These are phyloP conservation scores for Apiotrichum montevideense DNA, from an alignment of 1,284 basidiomycete species.

Conservation along the genomic window DNA sequence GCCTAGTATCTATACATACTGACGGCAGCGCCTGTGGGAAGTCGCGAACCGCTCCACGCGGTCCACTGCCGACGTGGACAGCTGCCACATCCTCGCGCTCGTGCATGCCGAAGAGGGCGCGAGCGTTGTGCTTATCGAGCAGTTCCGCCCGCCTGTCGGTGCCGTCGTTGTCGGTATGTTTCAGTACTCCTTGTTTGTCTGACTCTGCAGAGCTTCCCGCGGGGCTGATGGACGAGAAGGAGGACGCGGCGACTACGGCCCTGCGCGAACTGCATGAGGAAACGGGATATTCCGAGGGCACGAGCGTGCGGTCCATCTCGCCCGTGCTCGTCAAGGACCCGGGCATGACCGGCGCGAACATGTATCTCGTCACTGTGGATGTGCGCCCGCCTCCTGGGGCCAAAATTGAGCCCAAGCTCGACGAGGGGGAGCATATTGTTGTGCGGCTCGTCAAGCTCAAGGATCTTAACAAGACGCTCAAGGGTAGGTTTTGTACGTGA, in stretches of 20 bases:
- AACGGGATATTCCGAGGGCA: constrained; percentile 62
- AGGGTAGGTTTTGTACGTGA: constrained; percentile 54
- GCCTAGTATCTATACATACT: neutral
- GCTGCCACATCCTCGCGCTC: constrained; percentile 75
- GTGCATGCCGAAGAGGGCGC: constrained; percentile 59
- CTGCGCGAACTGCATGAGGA: constrained; percentile 84
- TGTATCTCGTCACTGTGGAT: constrained; percentile 49
- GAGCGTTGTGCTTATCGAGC: constrained; percentile 78
- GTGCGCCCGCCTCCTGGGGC: constrained; percentile 46
- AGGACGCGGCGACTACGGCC: constrained; percentile 65
- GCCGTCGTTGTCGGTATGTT: constrained; percentile 63
- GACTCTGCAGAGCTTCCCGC: constrained; percentile 68
- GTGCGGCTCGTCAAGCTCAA: constrained; percentile 63
- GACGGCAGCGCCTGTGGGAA: constrained; percentile 70
- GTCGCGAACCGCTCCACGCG: constrained; percentile 72
- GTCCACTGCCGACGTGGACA: constrained; percentile 68
- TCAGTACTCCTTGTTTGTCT: neutral
- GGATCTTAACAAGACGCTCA: constrained; percentile 58
- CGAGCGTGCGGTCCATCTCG: constrained; percentile 58
- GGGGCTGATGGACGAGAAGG: constrained; percentile 73
- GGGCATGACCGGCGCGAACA: constrained; percentile 52
- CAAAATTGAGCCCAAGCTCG: constrained; percentile 38
- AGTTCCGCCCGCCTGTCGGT: constrained; percentile 74
- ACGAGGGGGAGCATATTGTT: constrained; percentile 70
- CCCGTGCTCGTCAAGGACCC: constrained; percentile 61